These are phyloP conservation scores for Clitopilus hobsonii DNA, from an alignment of 768 basidiomycete genomes.

Conservation along the genomic window DNA sequence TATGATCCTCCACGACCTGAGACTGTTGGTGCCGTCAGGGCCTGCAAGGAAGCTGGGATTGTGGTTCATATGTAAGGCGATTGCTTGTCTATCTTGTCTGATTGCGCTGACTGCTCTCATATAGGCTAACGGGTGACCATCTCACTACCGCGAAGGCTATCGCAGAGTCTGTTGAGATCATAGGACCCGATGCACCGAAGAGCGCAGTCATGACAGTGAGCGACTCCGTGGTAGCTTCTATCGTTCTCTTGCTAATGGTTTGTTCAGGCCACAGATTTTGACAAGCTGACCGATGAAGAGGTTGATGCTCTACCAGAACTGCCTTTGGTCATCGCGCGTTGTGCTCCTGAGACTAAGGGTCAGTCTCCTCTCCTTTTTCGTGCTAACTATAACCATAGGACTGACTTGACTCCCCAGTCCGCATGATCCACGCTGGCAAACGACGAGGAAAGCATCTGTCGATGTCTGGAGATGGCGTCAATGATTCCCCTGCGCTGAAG, in stretches of 20 bases:
- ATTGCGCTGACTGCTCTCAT: constrained; percentile 6
- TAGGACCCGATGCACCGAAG: constrained; percentile 31
- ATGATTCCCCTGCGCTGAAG: constrained; percentile 55
- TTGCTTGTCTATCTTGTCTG: background rate
- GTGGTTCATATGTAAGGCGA: constrained; percentile 35
- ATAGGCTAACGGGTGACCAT: constrained; percentile 52
- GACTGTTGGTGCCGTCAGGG: constrained; percentile 44
- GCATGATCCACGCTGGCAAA: constrained; percentile 57
- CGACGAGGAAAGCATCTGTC: constrained; percentile 46
- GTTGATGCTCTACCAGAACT: constrained; percentile 44
- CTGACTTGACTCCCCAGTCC: constrained; percentile 19
- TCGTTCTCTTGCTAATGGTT: background rate
- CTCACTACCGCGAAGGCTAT: constrained; percentile 49
- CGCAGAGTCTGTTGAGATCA: constrained; percentile 44
- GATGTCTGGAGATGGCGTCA: constrained; percentile 58
- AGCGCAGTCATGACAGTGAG: constrained; percentile 33
- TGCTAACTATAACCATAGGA: too few relatives aligned
- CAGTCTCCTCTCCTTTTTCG: too few relatives aligned
- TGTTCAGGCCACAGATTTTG: constrained; percentile 38
- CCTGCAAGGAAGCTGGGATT: constrained; percentile 48
- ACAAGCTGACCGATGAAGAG: constrained; percentile 47
- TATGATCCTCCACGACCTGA: constrained; percentile 55
- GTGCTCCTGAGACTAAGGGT: constrained; percentile 49
- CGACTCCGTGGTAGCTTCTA: background rate
- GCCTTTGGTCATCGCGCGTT: constrained; percentile 56